A percentile compares a stretch with the other conserved stretches of the same genome.
Evolutionary conservation across 768 basidiomycete species (phyloP).

Genomic region (Amyloporia xantha): DNA sequence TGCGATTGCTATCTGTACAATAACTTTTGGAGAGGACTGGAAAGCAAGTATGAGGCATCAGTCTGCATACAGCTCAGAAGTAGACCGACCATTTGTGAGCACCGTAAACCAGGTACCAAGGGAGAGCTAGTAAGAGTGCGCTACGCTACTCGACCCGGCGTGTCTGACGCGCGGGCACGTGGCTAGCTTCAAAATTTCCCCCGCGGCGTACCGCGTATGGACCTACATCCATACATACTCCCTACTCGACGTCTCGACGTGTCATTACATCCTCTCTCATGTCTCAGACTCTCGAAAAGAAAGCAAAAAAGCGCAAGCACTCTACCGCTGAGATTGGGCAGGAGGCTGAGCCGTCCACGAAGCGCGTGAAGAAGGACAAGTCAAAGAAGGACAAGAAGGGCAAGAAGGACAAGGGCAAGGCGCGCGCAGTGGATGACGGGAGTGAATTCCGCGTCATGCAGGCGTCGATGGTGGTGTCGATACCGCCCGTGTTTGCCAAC

Average conservation of each 20-base stretch:
- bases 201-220: slow-evolving; percentile 5
- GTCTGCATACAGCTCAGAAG: not conserved
- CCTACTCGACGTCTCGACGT: not conserved
- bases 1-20: slow-evolving; percentile 74
- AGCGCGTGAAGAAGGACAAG: slow-evolving; percentile 27
- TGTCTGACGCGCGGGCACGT: too few relatives aligned
- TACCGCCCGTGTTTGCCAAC: slow-evolving; percentile 76
- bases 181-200: slow-evolving; percentile 19
- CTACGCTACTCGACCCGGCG: too few relatives aligned
- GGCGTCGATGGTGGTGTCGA: slow-evolving; percentile 62
- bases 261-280: slow-evolving; percentile 7
- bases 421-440: slow-evolving; percentile 12
- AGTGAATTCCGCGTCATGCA: slow-evolving; percentile 56
- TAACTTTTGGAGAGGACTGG: slow-evolving; percentile 72
- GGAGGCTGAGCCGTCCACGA: slow-evolving; percentile 24
- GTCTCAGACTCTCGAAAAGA: slow-evolving; percentile 17
- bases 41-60: not conserved
- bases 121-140: not conserved
- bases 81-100: not conserved
- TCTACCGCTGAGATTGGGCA: slow-evolving; percentile 15
- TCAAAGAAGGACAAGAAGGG: slow-evolving; percentile 19
- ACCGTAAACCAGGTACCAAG: not conserved
- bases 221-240: not conserved
- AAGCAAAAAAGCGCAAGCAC: slow-evolving; percentile 47
- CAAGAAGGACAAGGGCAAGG: slow-evolving; percentile 22